Evolutionary conservation across 768 basidiomycete genomes (phyloP).

Genomic region (Lentinus brumalis): DNA sequence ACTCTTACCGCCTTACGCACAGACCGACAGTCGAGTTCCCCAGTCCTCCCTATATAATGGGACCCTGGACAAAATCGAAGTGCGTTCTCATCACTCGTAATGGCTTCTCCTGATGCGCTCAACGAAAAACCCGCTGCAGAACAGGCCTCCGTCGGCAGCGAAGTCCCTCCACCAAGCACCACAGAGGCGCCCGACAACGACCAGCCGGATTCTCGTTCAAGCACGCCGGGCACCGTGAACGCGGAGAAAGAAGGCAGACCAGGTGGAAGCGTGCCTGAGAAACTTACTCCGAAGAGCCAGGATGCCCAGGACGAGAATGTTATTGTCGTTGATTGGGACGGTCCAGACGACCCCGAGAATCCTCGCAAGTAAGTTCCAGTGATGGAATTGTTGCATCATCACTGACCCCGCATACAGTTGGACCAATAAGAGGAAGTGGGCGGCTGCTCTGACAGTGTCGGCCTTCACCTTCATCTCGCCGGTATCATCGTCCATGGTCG

Average conservation of each 20-base stretch:
- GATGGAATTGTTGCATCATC: neutral
- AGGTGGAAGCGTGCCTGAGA: neutral
- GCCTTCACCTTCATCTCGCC: constrained; percentile 36
- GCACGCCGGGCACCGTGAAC: neutral
- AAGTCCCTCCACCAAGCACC: neutral
- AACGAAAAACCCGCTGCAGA: neutral
- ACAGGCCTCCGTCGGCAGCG: neutral
- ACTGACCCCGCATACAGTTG: constrained; percentile 42
- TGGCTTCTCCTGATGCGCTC: neutral
- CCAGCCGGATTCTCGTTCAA: neutral
- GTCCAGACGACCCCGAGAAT: constrained; percentile 38
- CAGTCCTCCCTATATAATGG: neutral
- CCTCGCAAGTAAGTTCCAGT: constrained; percentile 35
- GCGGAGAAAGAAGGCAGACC: neutral
- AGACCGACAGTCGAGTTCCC: neutral
- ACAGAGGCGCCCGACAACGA: neutral
- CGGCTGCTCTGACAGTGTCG: constrained; percentile 25
- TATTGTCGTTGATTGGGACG: constrained; percentile 38
- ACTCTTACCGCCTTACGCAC: neutral
- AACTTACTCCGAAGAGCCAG: neutral
- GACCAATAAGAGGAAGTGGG: constrained; percentile 62
- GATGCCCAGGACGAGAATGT: constrained; percentile 7
- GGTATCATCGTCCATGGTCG: constrained; percentile 73
- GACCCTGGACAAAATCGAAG: neutral
- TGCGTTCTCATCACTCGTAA: neutral